A percentile compares a stretch with the other conserved stretches of the same genome.
Evolutionary conservation across 2,329 filamentous ascomycete genomes (phyloP).

Genomic region (Lojkania enalia): DNA sequence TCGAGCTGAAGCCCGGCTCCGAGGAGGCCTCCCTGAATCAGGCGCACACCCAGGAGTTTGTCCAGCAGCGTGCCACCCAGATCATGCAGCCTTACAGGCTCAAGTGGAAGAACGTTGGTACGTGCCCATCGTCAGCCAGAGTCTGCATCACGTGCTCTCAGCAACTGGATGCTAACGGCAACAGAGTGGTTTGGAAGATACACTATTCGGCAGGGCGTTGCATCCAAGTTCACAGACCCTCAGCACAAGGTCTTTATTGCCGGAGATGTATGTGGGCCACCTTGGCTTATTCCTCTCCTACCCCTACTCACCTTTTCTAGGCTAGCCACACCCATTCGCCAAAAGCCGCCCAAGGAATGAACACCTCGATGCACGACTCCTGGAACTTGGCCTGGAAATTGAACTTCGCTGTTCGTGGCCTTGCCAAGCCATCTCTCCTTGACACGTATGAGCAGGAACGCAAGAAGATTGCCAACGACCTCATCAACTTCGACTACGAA

Average conservation of each 20-base stretch:
- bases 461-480: constrained; percentile 49
- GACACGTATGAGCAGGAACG: constrained; percentile 48
- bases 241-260: constrained; percentile 52
- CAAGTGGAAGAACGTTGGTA: constrained; percentile 49
- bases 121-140: constrained; percentile 10
- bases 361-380: constrained; percentile 50
- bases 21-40: constrained; percentile 36
- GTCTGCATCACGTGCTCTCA: not conserved
- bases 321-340: constrained; percentile 49
- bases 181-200: constrained; percentile 57
- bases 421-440: constrained; percentile 44
- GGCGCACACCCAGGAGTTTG: constrained; percentile 63
- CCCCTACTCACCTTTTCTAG: too few species aligned
- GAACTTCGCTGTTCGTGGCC: constrained; percentile 44
- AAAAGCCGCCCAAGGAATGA: constrained; percentile 52
- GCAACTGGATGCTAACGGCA: not conserved
- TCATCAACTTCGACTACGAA: constrained; percentile 52
- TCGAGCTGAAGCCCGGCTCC: constrained; percentile 49
- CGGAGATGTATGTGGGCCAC: constrained; percentile 46
- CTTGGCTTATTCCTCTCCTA: not conserved
- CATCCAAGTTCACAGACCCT: constrained; percentile 49
- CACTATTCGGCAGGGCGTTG: constrained; percentile 54
- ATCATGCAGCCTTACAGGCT: constrained; percentile 52
- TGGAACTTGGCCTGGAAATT: constrained; percentile 52
- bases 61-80: constrained; percentile 65